Evolutionary conservation across 2,329 filamentous ascomycete genomes (phyloP).

Genomic region (Hypoxylon sp.): DNA sequence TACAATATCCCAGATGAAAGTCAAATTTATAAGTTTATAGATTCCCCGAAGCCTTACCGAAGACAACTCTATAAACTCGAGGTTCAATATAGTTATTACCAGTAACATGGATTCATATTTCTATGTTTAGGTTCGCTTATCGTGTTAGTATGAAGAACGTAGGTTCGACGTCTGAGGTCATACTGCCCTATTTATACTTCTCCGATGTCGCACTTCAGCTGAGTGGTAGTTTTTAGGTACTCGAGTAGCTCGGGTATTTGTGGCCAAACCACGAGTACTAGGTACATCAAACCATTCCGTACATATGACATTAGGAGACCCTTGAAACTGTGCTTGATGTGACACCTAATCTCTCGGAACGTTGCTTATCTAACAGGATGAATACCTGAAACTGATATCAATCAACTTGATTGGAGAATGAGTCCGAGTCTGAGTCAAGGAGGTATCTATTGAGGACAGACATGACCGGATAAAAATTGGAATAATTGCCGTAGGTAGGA

Average conservation of each 20-base stretch:
- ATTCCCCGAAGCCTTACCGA: neutral
- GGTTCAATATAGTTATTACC: neutral
- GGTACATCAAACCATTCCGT: neutral
- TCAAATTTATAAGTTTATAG: neutral
- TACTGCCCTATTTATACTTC: constrained; percentile 8
- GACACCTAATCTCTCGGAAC: constrained; percentile 17
- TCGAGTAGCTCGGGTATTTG: neutral
- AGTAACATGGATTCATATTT: neutral
- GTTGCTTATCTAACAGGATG: constrained; percentile 25
- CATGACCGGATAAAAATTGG: constrained; percentile 18
- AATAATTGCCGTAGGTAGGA: neutral
- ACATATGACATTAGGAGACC: neutral
- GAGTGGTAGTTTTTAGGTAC: neutral
- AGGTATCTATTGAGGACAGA: neutral
- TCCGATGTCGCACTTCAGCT: constrained; percentile 38
- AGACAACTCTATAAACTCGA: neutral
- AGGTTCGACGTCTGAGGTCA: constrained; percentile 17
- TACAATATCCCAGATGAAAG: neutral
- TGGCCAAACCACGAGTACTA: neutral
- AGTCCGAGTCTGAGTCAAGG: constrained; percentile 31
- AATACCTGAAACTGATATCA: constrained; percentile 31
- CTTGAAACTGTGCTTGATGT: constrained; percentile 38
- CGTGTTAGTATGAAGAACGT: neutral
- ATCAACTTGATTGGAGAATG: constrained; percentile 23
- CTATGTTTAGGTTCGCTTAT: neutral